These are phyloP conservation scores for Botrytis deweyae DNA, from an alignment of 2,329 filamentous ascomycete genomes.

Conservation along the genomic window DNA sequence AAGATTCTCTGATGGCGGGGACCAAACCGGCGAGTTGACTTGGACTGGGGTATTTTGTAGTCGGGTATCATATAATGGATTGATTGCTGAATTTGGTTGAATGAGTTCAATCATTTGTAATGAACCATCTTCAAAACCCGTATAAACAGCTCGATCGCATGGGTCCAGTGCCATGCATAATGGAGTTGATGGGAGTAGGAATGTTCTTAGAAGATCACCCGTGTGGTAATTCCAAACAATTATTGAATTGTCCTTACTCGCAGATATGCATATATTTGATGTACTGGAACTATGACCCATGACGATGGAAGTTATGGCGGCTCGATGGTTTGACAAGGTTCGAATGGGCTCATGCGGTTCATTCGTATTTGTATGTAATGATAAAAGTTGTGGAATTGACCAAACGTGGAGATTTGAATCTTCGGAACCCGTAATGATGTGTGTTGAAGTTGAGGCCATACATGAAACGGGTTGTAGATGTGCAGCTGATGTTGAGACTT, in stretches of 20 bases:
- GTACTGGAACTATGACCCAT: constrained; percentile 67
- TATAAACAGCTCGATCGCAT: constrained; percentile 77
- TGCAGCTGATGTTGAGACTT: constrained; percentile 71
- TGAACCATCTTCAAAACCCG: constrained; percentile 76
- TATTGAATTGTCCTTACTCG: constrained; percentile 82
- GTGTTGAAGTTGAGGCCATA: constrained; percentile 68
- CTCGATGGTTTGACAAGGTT: constrained; percentile 75
- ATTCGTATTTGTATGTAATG: constrained; percentile 51
- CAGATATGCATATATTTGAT: constrained; percentile 80
- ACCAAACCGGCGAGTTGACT: constrained; percentile 51
- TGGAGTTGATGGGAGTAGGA: constrained; percentile 73
- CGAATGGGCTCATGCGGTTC: constrained; percentile 67
- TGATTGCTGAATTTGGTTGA: constrained; percentile 45
- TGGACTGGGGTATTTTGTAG: constrained; percentile 59
- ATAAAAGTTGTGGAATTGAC: constrained; percentile 74
- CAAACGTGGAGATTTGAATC: constrained; percentile 93
- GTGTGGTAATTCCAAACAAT: constrained; percentile 91
- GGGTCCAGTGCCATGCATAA: constrained; percentile 76
- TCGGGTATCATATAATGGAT: constrained; percentile 45
- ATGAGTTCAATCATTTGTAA: constrained; percentile 78
- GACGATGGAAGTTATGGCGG: constrained; percentile 64
- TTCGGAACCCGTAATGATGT: constrained; percentile 74
- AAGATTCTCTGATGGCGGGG: constrained; percentile 44
- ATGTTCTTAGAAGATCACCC: constrained; percentile 73
- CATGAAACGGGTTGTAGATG: constrained; percentile 80